phyloP scores from a whole-genome alignment of 2,329 filamentous ascomycete species.

The Diaporthe ilicicola region DNA sequence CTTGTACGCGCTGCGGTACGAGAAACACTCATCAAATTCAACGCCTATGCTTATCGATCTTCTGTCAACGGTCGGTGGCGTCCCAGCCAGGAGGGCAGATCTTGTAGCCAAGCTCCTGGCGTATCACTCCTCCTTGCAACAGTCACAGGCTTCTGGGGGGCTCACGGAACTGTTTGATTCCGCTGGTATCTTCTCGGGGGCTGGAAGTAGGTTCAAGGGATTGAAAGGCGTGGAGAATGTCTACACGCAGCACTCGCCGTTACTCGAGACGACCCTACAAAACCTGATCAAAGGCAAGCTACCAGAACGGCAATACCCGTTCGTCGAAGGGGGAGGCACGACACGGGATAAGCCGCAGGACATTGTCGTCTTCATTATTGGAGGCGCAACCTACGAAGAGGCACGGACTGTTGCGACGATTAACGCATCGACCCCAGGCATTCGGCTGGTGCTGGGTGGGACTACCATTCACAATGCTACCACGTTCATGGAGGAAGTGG shows the following conservation, averaged over 20 bases:
- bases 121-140: constrained; percentile 88
- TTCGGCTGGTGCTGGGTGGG: constrained; percentile 88
- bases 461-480: constrained; percentile 88
- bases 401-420: constrained; percentile 95
- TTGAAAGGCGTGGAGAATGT: constrained; percentile 98
- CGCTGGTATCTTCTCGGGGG: constrained; percentile 88
- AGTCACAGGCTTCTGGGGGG: constrained; percentile 76
- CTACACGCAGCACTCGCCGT: constrained; percentile 95
- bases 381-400: constrained; percentile 95
- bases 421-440: constrained; percentile 88
- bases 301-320: constrained; percentile 88
- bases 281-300: constrained; percentile 92
- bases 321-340: constrained; percentile 85
- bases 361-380: constrained; percentile 92
- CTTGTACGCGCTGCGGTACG: constrained; percentile 93
- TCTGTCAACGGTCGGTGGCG: constrained; percentile 82
- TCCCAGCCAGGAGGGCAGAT: constrained; percentile 78
- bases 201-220: constrained; percentile 88
- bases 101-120: constrained; percentile 82
- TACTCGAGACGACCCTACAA: constrained; percentile 86
- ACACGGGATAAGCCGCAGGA: constrained; percentile 97
- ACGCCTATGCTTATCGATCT: constrained; percentile 88
- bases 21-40: constrained; percentile 84
- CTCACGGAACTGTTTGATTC: constrained; percentile 94
- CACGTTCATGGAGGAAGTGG: constrained; percentile 90